These are phyloP conservation scores for Acer campestre DNA, from an alignment of 345 rosid species.

Conservation along the genomic window DNA sequence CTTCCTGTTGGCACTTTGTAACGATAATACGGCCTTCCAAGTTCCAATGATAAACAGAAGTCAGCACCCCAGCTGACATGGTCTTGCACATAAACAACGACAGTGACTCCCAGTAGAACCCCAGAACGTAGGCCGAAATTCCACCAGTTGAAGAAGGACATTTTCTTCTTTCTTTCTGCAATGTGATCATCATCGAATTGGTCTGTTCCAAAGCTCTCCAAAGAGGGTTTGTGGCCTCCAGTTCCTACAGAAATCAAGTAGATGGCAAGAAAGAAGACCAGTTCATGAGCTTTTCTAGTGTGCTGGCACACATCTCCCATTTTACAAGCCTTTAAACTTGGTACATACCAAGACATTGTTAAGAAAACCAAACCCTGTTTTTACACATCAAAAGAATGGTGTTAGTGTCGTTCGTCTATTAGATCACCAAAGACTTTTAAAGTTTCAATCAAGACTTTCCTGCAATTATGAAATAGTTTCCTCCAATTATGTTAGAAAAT, in stretches of 20 bases:
- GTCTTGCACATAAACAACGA: slow-evolving; percentile 73
- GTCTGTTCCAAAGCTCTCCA: slow-evolving; percentile 95
- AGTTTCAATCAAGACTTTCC: no score
- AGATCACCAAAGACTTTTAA: no score
- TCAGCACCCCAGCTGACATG: slow-evolving; percentile 77
- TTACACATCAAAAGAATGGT: background rate
- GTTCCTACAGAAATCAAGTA: slow-evolving; percentile 85
- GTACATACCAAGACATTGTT: slow-evolving; percentile 68
- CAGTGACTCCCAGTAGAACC: slow-evolving; percentile 71
- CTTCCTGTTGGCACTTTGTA: slow-evolving; percentile 68
- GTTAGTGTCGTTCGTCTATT: no score
- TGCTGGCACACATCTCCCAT: slow-evolving; percentile 41
- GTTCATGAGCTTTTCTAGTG: slow-evolving; percentile 67
- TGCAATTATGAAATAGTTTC: no score
- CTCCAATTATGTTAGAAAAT: no score
- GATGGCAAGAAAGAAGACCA: slow-evolving; percentile 74
- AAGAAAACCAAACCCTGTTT: slow-evolving; percentile 69
- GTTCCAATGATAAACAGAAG: slow-evolving; percentile 59
- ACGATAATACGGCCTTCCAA: slow-evolving; percentile 71
- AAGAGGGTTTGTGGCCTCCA: slow-evolving; percentile 90
- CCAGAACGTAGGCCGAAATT: slow-evolving; percentile 73
- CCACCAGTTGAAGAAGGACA: slow-evolving; percentile 98
- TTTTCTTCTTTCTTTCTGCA: slow-evolving; percentile 74
- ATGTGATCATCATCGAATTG: slow-evolving; percentile 80
- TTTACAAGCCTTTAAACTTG: slow-evolving; percentile 69